Conservation (phyloP, 306 rosid species). For the Fragaria ananassa region DNA sequence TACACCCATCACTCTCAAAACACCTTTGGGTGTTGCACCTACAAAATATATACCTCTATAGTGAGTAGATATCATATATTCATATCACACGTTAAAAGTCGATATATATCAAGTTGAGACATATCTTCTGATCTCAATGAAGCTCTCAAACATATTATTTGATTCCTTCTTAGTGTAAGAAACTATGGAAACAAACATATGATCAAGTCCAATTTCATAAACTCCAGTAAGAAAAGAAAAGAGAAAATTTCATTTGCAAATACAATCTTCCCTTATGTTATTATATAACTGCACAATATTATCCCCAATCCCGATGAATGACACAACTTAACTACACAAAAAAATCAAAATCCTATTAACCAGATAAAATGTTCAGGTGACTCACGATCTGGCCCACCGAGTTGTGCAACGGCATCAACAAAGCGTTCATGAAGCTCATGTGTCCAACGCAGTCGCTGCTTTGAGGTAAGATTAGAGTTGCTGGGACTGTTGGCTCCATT, state of each 20-base stretch:
- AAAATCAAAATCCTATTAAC: slow-evolving; percentile 21
- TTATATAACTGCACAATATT: not conserved
- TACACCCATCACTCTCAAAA: slow-evolving; percentile 96
- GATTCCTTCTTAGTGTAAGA: not conserved
- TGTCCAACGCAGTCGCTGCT: slow-evolving; percentile 93
- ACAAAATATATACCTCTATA: slow-evolving; percentile 4
- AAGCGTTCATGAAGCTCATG: slow-evolving; percentile 95
- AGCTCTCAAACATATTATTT: not conserved
- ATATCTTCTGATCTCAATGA: not conserved
- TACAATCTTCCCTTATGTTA: slow-evolving; percentile 2
- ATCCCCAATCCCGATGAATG: slow-evolving; percentile 9
- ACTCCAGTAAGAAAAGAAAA: not conserved
- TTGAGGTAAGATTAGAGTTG: slow-evolving; percentile 69
- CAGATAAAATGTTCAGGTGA: slow-evolving; percentile 28
- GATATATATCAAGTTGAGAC: slow-evolving; percentile 16
- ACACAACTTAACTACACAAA: slow-evolving; percentile 1
- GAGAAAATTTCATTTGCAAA: not conserved
- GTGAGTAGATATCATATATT: slow-evolving; percentile 5
- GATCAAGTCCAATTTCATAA: not conserved
- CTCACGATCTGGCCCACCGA: slow-evolving; percentile 99
- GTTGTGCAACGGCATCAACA: slow-evolving; percentile 94
- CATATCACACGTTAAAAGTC: slow-evolving; percentile 1
- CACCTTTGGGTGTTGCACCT: slow-evolving; percentile 99
- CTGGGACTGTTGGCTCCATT: slow-evolving; percentile 63
- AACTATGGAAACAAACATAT: not conserved